Evolutionary conservation across 345 rosid species (phyloP).

Genomic region (Eucalyptus rudis): DNA sequence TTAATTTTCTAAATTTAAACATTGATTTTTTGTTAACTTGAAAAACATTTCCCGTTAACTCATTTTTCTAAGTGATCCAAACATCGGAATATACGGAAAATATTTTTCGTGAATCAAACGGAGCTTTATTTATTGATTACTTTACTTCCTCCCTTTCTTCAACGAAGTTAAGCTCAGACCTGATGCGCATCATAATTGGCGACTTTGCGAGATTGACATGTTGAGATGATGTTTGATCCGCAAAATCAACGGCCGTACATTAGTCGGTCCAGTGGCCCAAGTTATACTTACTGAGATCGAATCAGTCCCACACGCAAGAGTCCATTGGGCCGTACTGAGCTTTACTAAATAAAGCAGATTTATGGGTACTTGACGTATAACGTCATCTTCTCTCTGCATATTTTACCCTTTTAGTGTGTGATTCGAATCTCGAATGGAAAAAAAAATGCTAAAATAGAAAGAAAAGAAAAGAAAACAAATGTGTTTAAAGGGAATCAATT

Average conservation of each 20-base stretch:
- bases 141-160: not conserved
- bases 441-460: not conserved
- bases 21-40: accelerated
- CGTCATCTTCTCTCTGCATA: not conserved
- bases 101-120: too few species aligned
- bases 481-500: not conserved
- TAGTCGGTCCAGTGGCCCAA: not conserved
- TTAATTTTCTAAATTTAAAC: too few species aligned
- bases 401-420: not conserved
- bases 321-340: not conserved
- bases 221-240: not conserved
- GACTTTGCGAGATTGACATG: not conserved
- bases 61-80: accelerated
- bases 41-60: too few species aligned
- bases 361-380: not conserved
- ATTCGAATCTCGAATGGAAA: not conserved
- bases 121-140: not conserved
- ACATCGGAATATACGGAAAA: accelerated
- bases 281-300: not conserved
- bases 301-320: not conserved
- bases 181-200: not conserved
- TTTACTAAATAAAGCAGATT: not conserved
- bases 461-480: not conserved
- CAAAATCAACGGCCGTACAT: not conserved
- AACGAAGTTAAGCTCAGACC: not conserved